Evolutionary conservation across 1,139 yeast genomes (phyloP).

Genomic region (Kodamaea sp.): DNA sequence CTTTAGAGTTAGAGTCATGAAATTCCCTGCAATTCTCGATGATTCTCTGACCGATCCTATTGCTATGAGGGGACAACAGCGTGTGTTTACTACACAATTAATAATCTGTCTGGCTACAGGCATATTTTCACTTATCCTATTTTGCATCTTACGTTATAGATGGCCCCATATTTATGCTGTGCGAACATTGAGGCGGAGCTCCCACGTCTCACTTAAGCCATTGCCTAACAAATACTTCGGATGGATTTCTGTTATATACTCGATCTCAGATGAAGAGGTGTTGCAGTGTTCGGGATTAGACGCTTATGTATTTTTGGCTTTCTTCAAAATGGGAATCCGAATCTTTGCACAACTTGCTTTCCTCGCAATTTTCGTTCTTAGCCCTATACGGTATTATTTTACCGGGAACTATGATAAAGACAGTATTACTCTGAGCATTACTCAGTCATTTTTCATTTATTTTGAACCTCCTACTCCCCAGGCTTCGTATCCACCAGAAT

Average conservation of each 20-base stretch:
- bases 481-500: constrained; percentile 10
- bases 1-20: background rate
- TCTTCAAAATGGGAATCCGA: constrained; percentile 44
- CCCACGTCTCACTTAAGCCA: constrained; percentile 26
- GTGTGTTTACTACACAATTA: constrained; percentile 45
- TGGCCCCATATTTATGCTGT: constrained; percentile 56
- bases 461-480: constrained; percentile 5
- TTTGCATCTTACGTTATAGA: constrained; percentile 40
- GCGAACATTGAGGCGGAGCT: constrained; percentile 36
- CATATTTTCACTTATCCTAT: constrained; percentile 31
- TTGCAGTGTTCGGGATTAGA: constrained; percentile 42
- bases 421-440: constrained; percentile 17
- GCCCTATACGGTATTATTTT: constrained; percentile 44
- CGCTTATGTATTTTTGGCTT: constrained; percentile 43
- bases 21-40: constrained; percentile 7
- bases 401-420: constrained; percentile 49
- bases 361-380: constrained; percentile 37
- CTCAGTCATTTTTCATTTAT: constrained; percentile 6
- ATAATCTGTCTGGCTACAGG: constrained; percentile 38
- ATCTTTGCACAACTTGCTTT: constrained; percentile 36
- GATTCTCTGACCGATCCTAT: constrained; percentile 23
- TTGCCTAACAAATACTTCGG: constrained; percentile 38
- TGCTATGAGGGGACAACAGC: constrained; percentile 38
- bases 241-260: constrained; percentile 37
- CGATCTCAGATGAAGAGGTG: constrained; percentile 41